Evolutionary conservation across 2,329 filamentous ascomycete genomes (phyloP), one percentile per base, ranked within the genome.

Genomic region (Diaporthe amygdali): DNA sequence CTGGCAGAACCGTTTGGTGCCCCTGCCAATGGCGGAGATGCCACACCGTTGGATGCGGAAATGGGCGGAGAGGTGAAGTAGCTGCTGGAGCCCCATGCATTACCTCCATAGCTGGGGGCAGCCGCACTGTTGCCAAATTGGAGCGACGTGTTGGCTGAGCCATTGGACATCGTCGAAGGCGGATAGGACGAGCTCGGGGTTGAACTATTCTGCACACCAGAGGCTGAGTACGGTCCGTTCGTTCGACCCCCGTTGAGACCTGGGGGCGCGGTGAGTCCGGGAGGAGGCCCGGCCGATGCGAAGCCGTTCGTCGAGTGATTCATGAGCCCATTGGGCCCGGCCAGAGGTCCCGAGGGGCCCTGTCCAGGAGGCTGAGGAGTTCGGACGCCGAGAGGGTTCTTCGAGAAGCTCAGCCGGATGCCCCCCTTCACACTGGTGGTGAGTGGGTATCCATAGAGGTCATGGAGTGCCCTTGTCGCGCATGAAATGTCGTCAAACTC

Each of bases 401-500:
- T 98, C 37, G 96, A 98, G 81, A 98, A 99, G 81, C 95, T 97
- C 69, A 99, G 86, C 30, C 96, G 92, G 77, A 99, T 98, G 41
- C 96, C 96, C 8, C 96, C 96, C 80, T 97, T 98, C 78, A 94
- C 89, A 77, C 95, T 97, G 82, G 97, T 98, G 79, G 95, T 94
- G 39, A 98, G 87, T 61, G 90, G 91, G 63, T 93, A 90, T 0
- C 96, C 96, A 77, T 98, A 98, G 1, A 98, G 87, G 70, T 98
- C 94, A 74, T 95, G 91, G 3, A 98, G 87, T 1, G 95, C 93
- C 82, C 96, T 97, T 51, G 96, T 98, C 0, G 96, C 96, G 78
- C 94, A 96, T 1, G 94, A 93, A 14, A 97, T 88, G 77, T 98
- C 95, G 78, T 98, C 96, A 76, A 98, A 99, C 81, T 99, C 96